These are phyloP conservation scores for Carex myosuroides DNA, from an alignment of 176 grass and related monocot species.

Conservation along the genomic window DNA sequence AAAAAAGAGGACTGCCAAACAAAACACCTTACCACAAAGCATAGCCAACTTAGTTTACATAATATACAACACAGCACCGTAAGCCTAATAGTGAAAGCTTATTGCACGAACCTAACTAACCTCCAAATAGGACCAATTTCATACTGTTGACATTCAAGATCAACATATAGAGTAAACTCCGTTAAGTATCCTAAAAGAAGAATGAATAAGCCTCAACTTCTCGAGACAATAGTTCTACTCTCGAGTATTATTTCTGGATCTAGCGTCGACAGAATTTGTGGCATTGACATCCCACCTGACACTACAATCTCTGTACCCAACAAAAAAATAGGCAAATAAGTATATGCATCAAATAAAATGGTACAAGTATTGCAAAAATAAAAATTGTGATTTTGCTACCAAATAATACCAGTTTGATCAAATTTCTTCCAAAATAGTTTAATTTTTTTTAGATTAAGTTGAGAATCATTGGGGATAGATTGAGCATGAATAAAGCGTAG, in stretches of 20 bases:
- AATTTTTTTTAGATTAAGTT: not conserved
- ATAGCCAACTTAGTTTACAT: constrained; percentile 22
- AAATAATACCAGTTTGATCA: not conserved
- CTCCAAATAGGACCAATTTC: not conserved
- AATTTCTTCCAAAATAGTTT: not conserved
- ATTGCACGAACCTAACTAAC: constrained; percentile 5
- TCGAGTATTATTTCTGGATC: constrained; percentile 52
- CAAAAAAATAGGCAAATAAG: not conserved
- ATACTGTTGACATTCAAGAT: constrained; percentile 4
- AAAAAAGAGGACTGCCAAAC: not conserved
- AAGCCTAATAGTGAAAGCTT: constrained; percentile 7
- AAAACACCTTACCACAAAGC: not conserved
- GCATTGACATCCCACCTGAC: constrained; percentile 98
- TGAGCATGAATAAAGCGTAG: not conserved
- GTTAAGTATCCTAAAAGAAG: constrained; percentile 5
- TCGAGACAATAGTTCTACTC: constrained; percentile 40
- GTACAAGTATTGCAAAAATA: not conserved
- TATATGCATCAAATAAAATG: not conserved
- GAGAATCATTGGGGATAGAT: not conserved
- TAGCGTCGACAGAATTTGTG: constrained; percentile 69
- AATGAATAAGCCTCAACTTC: constrained; percentile 37
- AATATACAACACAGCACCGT: constrained; percentile 16
- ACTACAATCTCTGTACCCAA: constrained; percentile 76
- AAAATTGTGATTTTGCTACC: not conserved
- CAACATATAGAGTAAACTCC: not conserved